phyloP scores from a whole-genome alignment of 2,329 filamentous ascomycete genomes.

The Phialophora macrospora region DNA sequence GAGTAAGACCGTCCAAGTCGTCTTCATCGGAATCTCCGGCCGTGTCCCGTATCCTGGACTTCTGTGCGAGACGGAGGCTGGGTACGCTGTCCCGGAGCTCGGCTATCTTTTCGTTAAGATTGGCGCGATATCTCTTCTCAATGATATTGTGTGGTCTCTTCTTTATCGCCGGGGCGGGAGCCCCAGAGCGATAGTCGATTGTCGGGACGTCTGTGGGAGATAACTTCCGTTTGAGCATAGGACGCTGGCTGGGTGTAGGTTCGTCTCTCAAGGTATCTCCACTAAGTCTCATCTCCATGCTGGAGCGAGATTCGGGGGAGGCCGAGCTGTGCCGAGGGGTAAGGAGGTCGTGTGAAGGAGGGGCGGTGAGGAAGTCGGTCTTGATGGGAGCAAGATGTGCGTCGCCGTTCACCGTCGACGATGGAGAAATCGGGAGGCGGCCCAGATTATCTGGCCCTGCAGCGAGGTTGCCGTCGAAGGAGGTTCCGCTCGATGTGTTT shows the following conservation, averaged over 20 bases:
- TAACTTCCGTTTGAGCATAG: constrained; percentile 70
- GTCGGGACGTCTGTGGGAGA: constrained; percentile 60
- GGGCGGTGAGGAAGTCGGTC: constrained; percentile 37
- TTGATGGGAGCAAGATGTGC: constrained; percentile 23
- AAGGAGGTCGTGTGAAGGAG: constrained; percentile 35
- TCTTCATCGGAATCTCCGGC: constrained; percentile 75
- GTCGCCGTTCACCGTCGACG: constrained; percentile 37
- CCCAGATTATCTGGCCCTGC: constrained; percentile 18
- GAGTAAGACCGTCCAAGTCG: constrained; percentile 78
- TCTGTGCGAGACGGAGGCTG: constrained; percentile 81
- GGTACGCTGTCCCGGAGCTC: constrained; percentile 90
- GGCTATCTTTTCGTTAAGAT: constrained; percentile 96
- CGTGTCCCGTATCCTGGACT: constrained; percentile 59
- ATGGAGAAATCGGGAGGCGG: constrained; percentile 37
- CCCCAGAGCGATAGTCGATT: constrained; percentile 67
- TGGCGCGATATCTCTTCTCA: constrained; percentile 94
- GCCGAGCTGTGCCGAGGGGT: constrained; percentile 40
- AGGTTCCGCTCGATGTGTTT: constrained; percentile 13
- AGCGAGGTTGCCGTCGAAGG: constrained; percentile 13
- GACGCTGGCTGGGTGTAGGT: constrained; percentile 25
- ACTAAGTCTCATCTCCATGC: constrained; percentile 37
- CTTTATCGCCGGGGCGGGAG: constrained; percentile 65
- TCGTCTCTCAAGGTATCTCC: constrained; percentile 38
- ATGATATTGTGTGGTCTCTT: constrained; percentile 99
- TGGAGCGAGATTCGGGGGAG: constrained; percentile 37